phyloP scores from a whole-genome alignment of 106 monocot genomes.

The Dendrobium officinale region DNA sequence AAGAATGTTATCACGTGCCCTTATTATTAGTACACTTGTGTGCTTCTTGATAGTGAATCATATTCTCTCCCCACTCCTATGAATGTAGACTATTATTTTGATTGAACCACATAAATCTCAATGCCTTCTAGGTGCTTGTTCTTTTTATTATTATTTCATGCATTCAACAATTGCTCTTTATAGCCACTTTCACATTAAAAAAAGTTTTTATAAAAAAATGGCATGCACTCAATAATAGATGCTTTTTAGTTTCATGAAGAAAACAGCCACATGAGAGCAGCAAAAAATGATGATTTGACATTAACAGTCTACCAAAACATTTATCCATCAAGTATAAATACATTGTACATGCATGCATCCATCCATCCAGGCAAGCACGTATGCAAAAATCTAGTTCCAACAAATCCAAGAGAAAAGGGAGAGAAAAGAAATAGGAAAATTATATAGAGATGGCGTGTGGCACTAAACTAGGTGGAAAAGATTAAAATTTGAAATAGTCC shows the following conservation, averaged over 20 bases:
- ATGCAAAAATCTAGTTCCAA: neutral
- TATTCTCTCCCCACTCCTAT: neutral
- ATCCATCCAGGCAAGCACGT: neutral
- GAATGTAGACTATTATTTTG: neutral
- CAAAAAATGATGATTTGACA: neutral
- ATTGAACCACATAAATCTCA: neutral
- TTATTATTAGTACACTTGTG: neutral
- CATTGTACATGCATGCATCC: neutral
- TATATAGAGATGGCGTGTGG: neutral
- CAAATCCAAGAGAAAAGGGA: neutral
- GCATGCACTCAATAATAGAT: neutral
- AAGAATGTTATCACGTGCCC: neutral
- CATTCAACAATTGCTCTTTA: too few relatives aligned
- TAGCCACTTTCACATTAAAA: too few relatives aligned
- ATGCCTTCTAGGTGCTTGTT: too few relatives aligned
- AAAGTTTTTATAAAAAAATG: neutral
- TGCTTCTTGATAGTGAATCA: neutral
- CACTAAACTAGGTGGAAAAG: neutral
- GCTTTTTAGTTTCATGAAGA: neutral
- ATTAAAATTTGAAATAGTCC: neutral
- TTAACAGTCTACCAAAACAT: neutral
- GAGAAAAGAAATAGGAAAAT: neutral
- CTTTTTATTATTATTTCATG: too few relatives aligned
- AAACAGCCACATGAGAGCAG: neutral
- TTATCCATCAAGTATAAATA: neutral